A percentile compares a stretch with the other conserved stretches of the same genome.
phyloP scores from a whole-genome alignment of 768 basidiomycete genomes.

The Boletus edulis region DNA sequence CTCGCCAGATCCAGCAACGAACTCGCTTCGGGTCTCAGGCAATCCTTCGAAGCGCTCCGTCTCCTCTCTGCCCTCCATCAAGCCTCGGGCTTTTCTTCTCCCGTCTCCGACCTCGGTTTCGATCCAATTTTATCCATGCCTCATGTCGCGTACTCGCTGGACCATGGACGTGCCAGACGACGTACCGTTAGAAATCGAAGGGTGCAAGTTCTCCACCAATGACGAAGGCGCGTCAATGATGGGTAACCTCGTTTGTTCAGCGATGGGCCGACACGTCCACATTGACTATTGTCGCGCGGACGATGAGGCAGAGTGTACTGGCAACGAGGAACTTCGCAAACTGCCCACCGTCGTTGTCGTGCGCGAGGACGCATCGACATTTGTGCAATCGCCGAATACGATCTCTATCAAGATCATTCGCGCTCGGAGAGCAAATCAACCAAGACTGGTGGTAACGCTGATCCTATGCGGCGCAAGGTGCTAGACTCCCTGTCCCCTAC shows the following conservation, averaged over 20 bases:
- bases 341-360: too few species aligned
- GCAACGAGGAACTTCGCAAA: constrained; percentile 48
- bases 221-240: constrained; percentile 64
- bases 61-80: constrained; percentile 27
- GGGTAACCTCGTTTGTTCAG: constrained; percentile 54
- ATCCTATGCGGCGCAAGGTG: too few species aligned
- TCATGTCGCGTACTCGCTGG: constrained; percentile 58
- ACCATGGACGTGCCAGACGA: constrained; percentile 52
- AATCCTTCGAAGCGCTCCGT: constrained; percentile 26
- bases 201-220: constrained; percentile 49
- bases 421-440: too few species aligned
- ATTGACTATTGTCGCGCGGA: constrained; percentile 53
- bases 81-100: too few species aligned
- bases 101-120: too few species aligned
- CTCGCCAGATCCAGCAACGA: too few species aligned
- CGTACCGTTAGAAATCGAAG: constrained; percentile 49
- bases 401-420: too few species aligned
- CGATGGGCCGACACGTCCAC: constrained; percentile 57
- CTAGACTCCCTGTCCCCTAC: too few species aligned
- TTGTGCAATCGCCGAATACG: too few species aligned
- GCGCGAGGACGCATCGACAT: too few species aligned
- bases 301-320: constrained; percentile 34
- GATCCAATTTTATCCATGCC: too few species aligned
- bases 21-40: background rate
- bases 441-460: too few species aligned